These are phyloP conservation scores for Pseudogymnoascus sp. DNA, from an alignment of 2,329 filamentous ascomycete species.

Conservation along the genomic window DNA sequence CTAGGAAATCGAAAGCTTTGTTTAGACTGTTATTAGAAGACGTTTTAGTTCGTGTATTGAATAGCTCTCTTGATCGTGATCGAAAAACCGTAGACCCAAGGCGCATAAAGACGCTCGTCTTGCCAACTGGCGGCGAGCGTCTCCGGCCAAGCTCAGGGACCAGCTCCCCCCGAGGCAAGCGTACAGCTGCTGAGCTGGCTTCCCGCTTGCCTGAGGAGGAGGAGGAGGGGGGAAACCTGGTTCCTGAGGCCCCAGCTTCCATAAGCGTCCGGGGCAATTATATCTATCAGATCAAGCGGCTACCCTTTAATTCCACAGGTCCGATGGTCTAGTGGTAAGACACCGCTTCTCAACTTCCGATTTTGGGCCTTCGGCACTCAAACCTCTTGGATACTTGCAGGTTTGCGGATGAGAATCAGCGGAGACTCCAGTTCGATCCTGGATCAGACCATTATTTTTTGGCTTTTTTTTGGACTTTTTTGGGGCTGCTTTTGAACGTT, in stretches of 20 bases:
- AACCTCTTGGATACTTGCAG: background rate
- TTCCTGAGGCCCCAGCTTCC: background rate
- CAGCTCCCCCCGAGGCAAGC: background rate
- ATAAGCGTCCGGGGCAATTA: background rate
- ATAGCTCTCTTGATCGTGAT: background rate
- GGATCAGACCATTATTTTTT: background rate
- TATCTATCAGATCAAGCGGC: background rate
- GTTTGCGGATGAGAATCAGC: constrained; percentile 5
- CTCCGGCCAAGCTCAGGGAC: background rate
- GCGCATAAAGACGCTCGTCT: background rate
- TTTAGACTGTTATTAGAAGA: background rate
- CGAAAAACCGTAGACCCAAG: background rate
- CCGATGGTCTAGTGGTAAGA: constrained; percentile 1
- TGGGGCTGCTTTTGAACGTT: background rate
- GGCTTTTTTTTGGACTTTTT: background rate
- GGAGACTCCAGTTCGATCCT: constrained; percentile 1
- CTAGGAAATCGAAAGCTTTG: constrained; percentile 1
- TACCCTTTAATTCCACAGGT: background rate
- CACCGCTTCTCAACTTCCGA: background rate
- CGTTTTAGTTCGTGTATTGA: background rate
- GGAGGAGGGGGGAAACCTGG: background rate
- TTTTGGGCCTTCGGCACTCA: background rate
- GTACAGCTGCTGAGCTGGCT: background rate
- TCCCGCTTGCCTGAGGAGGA: background rate
- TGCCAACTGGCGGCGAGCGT: background rate